A percentile compares a stretch with the other conserved stretches of the same genome.
phyloP scores from a whole-genome alignment of 768 basidiomycete genomes.

The Agaricus sinodeliciosus region DNA sequence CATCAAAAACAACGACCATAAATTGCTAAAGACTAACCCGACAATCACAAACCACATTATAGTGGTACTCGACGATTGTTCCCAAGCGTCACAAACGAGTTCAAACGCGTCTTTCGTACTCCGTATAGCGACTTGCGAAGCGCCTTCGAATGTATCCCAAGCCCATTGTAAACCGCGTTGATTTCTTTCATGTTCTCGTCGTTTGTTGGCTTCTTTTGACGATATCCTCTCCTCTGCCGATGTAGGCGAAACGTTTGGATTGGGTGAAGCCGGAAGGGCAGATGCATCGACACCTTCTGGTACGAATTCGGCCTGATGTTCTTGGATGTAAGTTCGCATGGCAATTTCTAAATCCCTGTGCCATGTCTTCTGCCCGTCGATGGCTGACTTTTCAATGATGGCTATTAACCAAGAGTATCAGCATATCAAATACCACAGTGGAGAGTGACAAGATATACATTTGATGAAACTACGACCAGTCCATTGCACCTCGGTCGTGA shows the following conservation, averaged over 20 bases:
- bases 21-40: constrained; percentile 66
- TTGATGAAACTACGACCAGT: constrained; percentile 95
- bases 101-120: constrained; percentile 70
- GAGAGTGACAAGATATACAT: constrained; percentile 37
- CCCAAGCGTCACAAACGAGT: constrained; percentile 75
- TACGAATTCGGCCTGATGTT: constrained; percentile 85
- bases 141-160: constrained; percentile 78
- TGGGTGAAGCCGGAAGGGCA: constrained; percentile 23
- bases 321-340: constrained; percentile 85
- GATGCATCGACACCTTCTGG: constrained; percentile 69
- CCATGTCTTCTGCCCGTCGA: constrained; percentile 89
- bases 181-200: constrained; percentile 62
- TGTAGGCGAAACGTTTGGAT: constrained; percentile 10
- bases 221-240: constrained; percentile 15
- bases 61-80: constrained; percentile 64
- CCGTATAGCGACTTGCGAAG: constrained; percentile 61
- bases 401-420: constrained; percentile 42
- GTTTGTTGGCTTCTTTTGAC: constrained; percentile 43
- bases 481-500: constrained; percentile 94
- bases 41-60: constrained; percentile 71
- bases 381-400: constrained; percentile 86
- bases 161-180: constrained; percentile 81
- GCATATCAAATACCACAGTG: not conserved
- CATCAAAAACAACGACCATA: constrained; percentile 54
- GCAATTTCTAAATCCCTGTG: constrained; percentile 76